A percentile compares a stretch with the other conserved stretches of the same genome.
These are phyloP conservation scores for Fusarium hostae DNA, from an alignment of 2,329 filamentous ascomycete species.

Conservation along the genomic window DNA sequence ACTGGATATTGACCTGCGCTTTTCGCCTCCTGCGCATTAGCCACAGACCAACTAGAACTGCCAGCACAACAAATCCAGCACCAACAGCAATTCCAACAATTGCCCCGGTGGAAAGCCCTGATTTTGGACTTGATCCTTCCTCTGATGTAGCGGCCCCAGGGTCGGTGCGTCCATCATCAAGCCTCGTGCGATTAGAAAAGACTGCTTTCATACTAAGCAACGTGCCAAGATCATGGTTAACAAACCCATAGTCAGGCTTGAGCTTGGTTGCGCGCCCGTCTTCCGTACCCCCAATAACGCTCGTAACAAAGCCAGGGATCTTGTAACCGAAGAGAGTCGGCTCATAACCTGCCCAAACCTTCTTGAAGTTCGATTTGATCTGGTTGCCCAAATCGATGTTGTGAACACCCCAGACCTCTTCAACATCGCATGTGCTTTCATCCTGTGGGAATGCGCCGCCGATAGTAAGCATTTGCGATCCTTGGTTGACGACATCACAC, in stretches of 20 bases:
- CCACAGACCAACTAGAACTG: not conserved
- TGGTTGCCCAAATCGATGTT: not conserved
- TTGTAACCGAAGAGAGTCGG: not conserved
- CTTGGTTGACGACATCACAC: not conserved
- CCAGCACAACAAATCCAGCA: not conserved
- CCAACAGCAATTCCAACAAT: not conserved
- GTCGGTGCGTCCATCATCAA: not conserved
- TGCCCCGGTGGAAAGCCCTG: not conserved
- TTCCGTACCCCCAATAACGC: not conserved
- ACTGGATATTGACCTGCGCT: not conserved
- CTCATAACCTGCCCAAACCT: constrained; percentile 3
- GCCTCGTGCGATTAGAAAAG: not conserved
- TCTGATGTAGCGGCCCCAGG: not conserved
- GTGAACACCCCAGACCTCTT: not conserved
- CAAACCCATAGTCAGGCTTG: not conserved
- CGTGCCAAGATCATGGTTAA: not conserved
- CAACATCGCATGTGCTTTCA: not conserved
- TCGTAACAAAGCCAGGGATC: not conserved
- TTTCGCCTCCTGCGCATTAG: not conserved
- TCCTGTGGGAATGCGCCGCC: not conserved
- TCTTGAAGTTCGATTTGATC: not conserved
- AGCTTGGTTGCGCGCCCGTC: not conserved
- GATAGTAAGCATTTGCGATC: not conserved
- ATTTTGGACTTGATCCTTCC: not conserved
- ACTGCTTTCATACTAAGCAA: not conserved